Evolutionary conservation across 163 green algal species (phyloP).

Genomic region (Prototheca wickerhamii): DNA sequence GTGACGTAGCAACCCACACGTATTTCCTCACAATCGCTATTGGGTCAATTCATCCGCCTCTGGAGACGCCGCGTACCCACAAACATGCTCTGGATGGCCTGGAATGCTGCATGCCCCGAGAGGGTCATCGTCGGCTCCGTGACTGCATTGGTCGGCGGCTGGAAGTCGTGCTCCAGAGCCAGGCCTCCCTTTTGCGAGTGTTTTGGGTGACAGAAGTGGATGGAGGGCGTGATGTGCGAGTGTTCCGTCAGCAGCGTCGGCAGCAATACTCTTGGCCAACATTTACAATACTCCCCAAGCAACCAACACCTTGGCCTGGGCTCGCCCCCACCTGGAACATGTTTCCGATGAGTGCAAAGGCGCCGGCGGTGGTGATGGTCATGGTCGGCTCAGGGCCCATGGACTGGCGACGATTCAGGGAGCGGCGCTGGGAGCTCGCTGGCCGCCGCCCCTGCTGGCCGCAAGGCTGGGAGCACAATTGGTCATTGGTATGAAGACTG

Average conservation of each 20-base stretch:
- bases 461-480: too few relatives aligned
- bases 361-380: conserved; percentile 15
- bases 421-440: background rate
- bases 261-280: too few relatives aligned
- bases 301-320: too few relatives aligned
- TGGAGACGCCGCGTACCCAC: conserved; percentile 1
- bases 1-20: too few relatives aligned
- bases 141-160: conserved; percentile 7
- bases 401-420: background rate
- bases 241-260: too few relatives aligned
- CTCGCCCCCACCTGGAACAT: conserved; percentile 33
- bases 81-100: conserved; percentile 62
- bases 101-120: conserved; percentile 47
- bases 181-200: conserved; percentile 16
- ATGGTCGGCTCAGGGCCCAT: conserved; percentile 13
- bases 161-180: conserved; percentile 11
- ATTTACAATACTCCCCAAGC: background rate
- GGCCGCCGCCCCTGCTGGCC: too few relatives aligned
- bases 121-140: conserved; percentile 59
- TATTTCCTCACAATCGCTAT: too few relatives aligned
- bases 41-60: too few relatives aligned
- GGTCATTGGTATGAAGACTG: too few relatives aligned
- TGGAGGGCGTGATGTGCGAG: too few relatives aligned
- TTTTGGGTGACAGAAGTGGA: too few relatives aligned
- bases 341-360: conserved; percentile 27